Evolutionary conservation across 2,329 filamentous ascomycete species (phyloP).

Genomic region (Sclerotinia sclerotiorum): DNA sequence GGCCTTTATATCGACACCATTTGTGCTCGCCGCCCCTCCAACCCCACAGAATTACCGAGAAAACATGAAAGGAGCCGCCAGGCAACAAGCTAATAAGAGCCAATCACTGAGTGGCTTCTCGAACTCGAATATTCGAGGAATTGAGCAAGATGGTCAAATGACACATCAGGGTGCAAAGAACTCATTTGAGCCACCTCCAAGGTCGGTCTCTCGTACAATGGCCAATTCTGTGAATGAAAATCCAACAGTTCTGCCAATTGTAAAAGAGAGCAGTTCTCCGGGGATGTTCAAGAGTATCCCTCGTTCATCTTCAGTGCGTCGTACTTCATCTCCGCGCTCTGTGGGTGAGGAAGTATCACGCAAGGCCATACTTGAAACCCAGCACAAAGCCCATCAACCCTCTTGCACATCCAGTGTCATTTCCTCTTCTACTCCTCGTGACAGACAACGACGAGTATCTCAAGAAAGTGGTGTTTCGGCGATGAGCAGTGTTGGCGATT

Average conservation of each 20-base stretch:
- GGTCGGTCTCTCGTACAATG: slow-evolving; percentile 5
- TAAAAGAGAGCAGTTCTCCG: slow-evolving; percentile 10
- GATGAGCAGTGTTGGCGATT: slow-evolving; percentile 54
- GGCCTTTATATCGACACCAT: slow-evolving; percentile 26
- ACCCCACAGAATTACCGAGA: slow-evolving; percentile 28
- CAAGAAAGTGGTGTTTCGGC: slow-evolving; percentile 51
- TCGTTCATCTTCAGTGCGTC: slow-evolving; percentile 17
- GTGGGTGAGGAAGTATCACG: slow-evolving; percentile 25
- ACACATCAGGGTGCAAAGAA: not conserved
- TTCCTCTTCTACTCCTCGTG: slow-evolving; percentile 48
- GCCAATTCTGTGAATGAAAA: not conserved
- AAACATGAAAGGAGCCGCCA: slow-evolving; percentile 16
- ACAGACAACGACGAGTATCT: slow-evolving; percentile 56
- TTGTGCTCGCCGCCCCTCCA: slow-evolving; percentile 36
- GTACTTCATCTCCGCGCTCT: slow-evolving; percentile 28
- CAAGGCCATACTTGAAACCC: slow-evolving; percentile 24
- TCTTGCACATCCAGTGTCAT: slow-evolving; percentile 52
- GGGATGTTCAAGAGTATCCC: not conserved
- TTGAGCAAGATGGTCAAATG: not conserved
- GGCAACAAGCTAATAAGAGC: not conserved
- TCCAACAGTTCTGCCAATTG: not conserved
- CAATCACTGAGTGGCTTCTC: not conserved
- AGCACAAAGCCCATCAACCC: slow-evolving; percentile 27
- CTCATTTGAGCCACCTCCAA: slow-evolving; percentile 20
- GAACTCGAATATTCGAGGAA: slow-evolving; percentile 8